Percentiles rank a stretch among this genome's conserved stretches.
These are phyloP conservation scores for Sarocladium kiliense DNA, from an alignment of 2,329 filamentous ascomycete species.

Conservation along the genomic window DNA sequence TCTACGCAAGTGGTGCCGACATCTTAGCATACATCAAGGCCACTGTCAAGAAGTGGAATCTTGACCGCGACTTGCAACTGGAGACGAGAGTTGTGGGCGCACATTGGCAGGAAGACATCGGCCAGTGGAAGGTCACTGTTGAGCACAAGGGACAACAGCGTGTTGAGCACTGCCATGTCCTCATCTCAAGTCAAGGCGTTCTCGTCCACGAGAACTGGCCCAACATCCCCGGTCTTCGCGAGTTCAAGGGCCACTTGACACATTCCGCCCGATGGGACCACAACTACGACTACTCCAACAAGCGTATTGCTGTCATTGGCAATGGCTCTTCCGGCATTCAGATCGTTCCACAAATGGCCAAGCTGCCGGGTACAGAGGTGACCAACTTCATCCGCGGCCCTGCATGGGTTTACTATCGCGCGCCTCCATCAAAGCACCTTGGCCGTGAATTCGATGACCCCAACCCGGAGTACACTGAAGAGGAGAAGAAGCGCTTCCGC, in stretches of 20 bases:
- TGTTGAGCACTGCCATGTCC: conserved; percentile 11
- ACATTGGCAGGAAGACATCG: conserved; percentile 14
- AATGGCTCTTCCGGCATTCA: conserved; percentile 26
- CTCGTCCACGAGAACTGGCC: conserved; percentile 32
- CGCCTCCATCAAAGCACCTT: conserved; percentile 23
- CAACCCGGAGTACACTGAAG: conserved; percentile 21
- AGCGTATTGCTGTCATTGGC: conserved; percentile 26
- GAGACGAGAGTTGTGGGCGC: conserved; percentile 25
- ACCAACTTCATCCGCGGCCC: conserved; percentile 28
- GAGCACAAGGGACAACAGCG: background rate
- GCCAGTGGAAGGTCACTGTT: conserved; percentile 36
- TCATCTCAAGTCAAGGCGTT: conserved; percentile 12
- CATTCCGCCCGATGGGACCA: conserved; percentile 29
- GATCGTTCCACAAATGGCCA: conserved; percentile 20
- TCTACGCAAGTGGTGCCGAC: conserved; percentile 52
- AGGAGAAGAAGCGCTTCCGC: conserved; percentile 44
- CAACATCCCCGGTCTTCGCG: conserved; percentile 36
- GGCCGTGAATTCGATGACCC: conserved; percentile 22
- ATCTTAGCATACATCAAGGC: conserved; percentile 49
- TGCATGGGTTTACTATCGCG: conserved; percentile 30
- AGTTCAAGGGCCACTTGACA: conserved; percentile 38
- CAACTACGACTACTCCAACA: conserved; percentile 15
- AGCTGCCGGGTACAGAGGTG: conserved; percentile 24
- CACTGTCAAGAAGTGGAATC: conserved; percentile 37
- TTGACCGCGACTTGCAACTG: conserved; percentile 29